These are phyloP conservation scores for Penstemon newberryi DNA, from an alignment of 257 asterid genomes.

Conservation along the genomic window DNA sequence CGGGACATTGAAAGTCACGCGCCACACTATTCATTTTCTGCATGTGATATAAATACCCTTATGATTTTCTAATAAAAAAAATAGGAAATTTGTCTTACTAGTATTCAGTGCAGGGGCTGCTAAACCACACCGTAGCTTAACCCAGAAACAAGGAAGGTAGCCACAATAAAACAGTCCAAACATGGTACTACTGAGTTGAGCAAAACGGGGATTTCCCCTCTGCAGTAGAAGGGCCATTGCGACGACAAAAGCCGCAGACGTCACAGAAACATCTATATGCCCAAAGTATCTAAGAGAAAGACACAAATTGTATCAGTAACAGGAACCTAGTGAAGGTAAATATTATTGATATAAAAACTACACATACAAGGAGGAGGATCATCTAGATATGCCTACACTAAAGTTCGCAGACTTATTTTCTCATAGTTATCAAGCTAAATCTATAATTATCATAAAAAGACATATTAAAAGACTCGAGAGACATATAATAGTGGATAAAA, in stretches of 20 bases:
- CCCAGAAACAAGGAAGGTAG: conserved; percentile 99
- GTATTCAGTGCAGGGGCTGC: conserved; percentile 83
- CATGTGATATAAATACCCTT: conserved; percentile 17
- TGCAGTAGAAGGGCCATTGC: conserved; percentile 75
- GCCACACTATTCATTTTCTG: conserved; percentile 14
- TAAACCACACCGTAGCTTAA: conserved; percentile 85
- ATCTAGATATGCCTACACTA: neutral
- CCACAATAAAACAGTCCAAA: conserved; percentile 97
- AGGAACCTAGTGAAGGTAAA: conserved; percentile 14
- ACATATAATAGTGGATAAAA: neutral
- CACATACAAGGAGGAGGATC: conserved; percentile 21
- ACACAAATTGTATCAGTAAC: conserved; percentile 27
- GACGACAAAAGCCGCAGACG: conserved; percentile 90
- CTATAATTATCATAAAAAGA: neutral
- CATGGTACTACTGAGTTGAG: conserved; percentile 93
- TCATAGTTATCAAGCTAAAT: conserved; percentile 3
- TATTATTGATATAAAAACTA: neutral
- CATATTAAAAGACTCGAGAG: neutral
- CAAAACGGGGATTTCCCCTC: conserved; percentile 87
- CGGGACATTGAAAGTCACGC: neutral
- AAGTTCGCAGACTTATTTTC: conserved; percentile 4
- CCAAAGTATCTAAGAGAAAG: conserved; percentile 67
- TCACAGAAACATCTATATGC: conserved; percentile 85
- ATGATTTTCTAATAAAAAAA: conserved; percentile 20
- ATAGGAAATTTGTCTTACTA: conserved; percentile 49